Evolutionary conservation across 139 green algal genomes (phyloP).

Genomic region (Chlamydomonas asymmetrica): DNA sequence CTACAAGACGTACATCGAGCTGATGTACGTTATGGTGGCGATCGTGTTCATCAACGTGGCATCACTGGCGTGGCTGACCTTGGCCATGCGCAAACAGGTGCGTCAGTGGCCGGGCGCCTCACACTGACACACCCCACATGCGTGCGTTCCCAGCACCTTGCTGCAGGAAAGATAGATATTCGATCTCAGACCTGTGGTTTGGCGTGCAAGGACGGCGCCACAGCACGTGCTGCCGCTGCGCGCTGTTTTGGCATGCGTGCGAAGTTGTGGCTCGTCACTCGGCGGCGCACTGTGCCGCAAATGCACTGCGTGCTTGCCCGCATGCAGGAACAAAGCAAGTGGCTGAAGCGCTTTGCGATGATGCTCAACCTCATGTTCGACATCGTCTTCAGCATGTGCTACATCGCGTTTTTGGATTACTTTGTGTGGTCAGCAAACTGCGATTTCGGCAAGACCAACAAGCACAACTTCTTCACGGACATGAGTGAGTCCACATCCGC

Average conservation of each 20-base stretch:
- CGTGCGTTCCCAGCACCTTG: too few relatives aligned
- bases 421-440: slow-evolving; percentile 20
- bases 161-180: too few relatives aligned
- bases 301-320: too few relatives aligned
- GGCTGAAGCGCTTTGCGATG: not conserved
- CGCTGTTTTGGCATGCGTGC: too few relatives aligned
- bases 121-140: too few relatives aligned
- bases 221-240: too few relatives aligned
- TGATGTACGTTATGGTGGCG: slow-evolving; percentile 2
- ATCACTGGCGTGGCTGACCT: slow-evolving; percentile 5
- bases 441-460: not conserved
- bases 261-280: too few relatives aligned
- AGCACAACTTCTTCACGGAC: slow-evolving; percentile 11
- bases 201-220: too few relatives aligned
- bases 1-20: not conserved
- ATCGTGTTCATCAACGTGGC: not conserved
- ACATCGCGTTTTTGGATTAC: slow-evolving; percentile 8
- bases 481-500: slow-evolving; percentile 26
- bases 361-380: slow-evolving; percentile 17
- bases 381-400: slow-evolving; percentile 7
- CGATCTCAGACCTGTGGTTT: too few relatives aligned
- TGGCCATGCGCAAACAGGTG: slow-evolving; percentile 8
- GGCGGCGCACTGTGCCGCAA: too few relatives aligned
- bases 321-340: slow-evolving; percentile 22
- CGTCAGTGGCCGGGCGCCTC: too few relatives aligned